Conservation (phyloP, 345 rosid species). For the Turnera subulata region DNA sequence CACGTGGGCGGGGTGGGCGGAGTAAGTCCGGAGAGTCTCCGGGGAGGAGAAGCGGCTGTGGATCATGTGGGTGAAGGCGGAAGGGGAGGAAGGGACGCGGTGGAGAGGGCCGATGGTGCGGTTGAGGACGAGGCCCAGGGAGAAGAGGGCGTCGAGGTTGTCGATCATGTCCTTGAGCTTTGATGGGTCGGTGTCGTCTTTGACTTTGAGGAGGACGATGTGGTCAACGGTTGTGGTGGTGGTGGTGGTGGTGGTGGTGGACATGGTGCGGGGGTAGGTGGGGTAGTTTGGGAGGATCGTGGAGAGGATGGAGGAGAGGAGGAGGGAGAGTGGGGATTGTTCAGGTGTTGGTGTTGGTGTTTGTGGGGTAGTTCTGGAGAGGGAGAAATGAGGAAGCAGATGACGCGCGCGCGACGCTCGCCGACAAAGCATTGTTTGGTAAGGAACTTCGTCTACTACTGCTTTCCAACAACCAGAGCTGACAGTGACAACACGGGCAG, state of each 20-base stretch:
- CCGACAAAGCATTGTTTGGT: too few relatives aligned
- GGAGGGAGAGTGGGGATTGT: neutral
- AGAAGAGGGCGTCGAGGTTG: constrained; percentile 39
- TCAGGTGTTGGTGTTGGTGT: too few relatives aligned
- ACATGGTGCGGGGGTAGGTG: neutral
- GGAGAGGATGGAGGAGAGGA: neutral
- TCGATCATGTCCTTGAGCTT: constrained; percentile 25
- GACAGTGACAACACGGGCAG: too few relatives aligned
- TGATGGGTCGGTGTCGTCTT: constrained; percentile 37
- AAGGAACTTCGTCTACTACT: too few relatives aligned
- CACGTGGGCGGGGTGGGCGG: constrained; percentile 59
- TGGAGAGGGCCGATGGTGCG: constrained; percentile 54
- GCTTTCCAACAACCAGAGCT: too few relatives aligned
- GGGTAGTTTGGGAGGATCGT: neutral
- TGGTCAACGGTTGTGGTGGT: constrained; percentile 44
- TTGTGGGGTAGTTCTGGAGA: too few relatives aligned
- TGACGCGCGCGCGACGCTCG: too few relatives aligned
- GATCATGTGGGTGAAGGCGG: constrained; percentile 73
- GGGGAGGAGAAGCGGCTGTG: constrained; percentile 78
- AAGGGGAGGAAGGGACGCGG: constrained; percentile 37
- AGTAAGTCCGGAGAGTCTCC: constrained; percentile 47
- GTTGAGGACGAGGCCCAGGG: constrained; percentile 56
- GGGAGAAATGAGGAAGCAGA: too few relatives aligned
- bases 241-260: neutral
- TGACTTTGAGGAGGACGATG: constrained; percentile 79